Percentiles rank a stretch among this genome's conserved stretches.
These are phyloP conservation scores for Laburnicola sp. DNA, from an alignment of 2,329 filamentous ascomycete genomes.

Conservation along the genomic window DNA sequence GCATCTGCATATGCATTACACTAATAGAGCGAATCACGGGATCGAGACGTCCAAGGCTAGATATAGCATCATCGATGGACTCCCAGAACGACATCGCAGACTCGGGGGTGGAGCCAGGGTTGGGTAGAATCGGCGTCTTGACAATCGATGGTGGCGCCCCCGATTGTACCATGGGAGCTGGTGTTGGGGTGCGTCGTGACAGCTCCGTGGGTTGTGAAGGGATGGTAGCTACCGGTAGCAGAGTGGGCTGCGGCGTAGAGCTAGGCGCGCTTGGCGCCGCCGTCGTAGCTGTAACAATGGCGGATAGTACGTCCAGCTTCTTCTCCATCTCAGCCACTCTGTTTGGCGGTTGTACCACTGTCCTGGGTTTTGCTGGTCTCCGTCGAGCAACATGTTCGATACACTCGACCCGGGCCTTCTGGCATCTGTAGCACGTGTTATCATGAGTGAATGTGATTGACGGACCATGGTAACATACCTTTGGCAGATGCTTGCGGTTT, in stretches of 20 bases:
- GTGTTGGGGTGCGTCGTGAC: constrained; percentile 24
- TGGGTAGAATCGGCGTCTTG: constrained; percentile 28
- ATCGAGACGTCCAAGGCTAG: constrained; percentile 36
- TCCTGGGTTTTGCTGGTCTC: constrained; percentile 39
- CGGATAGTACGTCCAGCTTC: constrained; percentile 39
- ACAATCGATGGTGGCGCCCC: constrained; percentile 20
- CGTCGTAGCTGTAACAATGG: constrained; percentile 36
- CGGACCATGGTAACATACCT: constrained; percentile 28
- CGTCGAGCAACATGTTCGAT: constrained; percentile 44
- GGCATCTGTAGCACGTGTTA: constrained; percentile 43
- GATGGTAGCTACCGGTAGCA: constrained; percentile 29
- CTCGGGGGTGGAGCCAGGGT: constrained; percentile 29
- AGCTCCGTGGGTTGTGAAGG: constrained; percentile 31
- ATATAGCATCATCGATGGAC: constrained; percentile 37
- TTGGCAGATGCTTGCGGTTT: constrained; percentile 37
- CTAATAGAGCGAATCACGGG: constrained; percentile 41
- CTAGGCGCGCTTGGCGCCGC: constrained; percentile 27
- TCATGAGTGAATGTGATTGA: constrained; percentile 16
- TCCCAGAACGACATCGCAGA: constrained; percentile 39
- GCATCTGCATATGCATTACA: constrained; percentile 39
- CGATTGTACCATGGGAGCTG: constrained; percentile 16
- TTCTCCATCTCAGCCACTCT: constrained; percentile 40
- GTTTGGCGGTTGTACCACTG: constrained; percentile 30
- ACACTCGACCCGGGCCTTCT: constrained; percentile 43
- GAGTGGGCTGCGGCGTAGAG: constrained; percentile 25